A percentile compares a stretch with the other conserved stretches of the same genome.
These are phyloP conservation scores for Turritis glabra DNA, from an alignment of 345 rosid genomes.

Conservation along the genomic window DNA sequence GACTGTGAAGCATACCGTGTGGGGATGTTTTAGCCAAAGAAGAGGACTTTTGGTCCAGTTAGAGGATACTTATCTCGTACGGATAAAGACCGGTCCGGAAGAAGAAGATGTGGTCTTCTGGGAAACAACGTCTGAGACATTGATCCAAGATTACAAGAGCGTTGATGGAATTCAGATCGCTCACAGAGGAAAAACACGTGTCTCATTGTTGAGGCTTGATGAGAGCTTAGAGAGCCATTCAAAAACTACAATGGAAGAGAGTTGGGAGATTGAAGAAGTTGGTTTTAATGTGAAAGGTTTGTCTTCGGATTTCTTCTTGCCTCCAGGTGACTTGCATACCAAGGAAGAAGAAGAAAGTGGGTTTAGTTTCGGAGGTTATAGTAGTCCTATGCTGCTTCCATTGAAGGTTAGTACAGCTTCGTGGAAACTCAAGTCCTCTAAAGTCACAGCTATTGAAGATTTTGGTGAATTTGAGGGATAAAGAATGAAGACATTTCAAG, in stretches of 20 bases:
- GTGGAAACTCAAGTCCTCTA: conserved; percentile 51
- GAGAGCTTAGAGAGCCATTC: conserved; percentile 62
- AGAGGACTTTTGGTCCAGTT: conserved; percentile 79
- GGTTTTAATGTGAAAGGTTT: conserved; percentile 86
- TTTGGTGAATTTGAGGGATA: conserved; percentile 39
- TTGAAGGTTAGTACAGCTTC: conserved; percentile 47
- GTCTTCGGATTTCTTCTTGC: conserved; percentile 83
- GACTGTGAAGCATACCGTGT: conserved; percentile 68
- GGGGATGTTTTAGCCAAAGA: conserved; percentile 92
- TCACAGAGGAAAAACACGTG: conserved; percentile 65
- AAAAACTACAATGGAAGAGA: conserved; percentile 87
- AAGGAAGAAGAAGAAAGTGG: conserved; percentile 55
- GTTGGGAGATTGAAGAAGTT: conserved; percentile 86
- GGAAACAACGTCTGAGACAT: conserved; percentile 84
- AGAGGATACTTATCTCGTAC: conserved; percentile 70
- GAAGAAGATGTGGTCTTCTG: conserved; percentile 58
- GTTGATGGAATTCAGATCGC: conserved; percentile 85
- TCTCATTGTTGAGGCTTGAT: conserved; percentile 62
- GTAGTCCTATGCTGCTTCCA: conserved; percentile 43
- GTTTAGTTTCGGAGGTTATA: conserved; percentile 25
- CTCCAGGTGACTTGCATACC: conserved; percentile 69
- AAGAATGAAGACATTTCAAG: conserved; percentile 38
- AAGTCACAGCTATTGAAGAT: conserved; percentile 63
- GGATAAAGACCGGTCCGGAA: conserved; percentile 49
- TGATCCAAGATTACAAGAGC: conserved; percentile 65